Conservation (phyloP, 371 early-diverging fungal genomes). For the Apophysomyces variabilis region DNA sequence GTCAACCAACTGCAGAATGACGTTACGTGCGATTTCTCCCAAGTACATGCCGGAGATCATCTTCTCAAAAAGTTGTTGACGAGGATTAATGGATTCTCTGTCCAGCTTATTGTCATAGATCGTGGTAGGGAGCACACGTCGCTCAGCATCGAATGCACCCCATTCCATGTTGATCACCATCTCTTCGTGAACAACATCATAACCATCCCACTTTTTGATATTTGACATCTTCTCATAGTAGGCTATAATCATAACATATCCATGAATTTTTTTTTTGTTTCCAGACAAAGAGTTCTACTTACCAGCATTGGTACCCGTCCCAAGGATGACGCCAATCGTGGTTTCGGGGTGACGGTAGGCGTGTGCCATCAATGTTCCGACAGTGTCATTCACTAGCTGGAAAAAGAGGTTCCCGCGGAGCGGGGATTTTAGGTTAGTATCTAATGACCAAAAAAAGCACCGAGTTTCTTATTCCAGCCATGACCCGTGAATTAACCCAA, state of each 20-base stretch:
- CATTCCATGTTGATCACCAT: constrained; percentile 94
- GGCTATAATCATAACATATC: constrained; percentile 21
- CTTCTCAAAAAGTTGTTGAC: constrained; percentile 87
- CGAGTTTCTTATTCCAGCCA: background rate
- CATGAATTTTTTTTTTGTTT: background rate
- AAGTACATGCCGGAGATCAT: constrained; percentile 94
- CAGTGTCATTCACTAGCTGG: constrained; percentile 93
- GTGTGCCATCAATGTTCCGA: constrained; percentile 90
- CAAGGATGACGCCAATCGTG: constrained; percentile 90
- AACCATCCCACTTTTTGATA: constrained; percentile 46
- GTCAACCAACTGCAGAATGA: constrained; percentile 77
- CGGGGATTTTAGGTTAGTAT: constrained; percentile 5
- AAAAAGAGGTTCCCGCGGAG: constrained; percentile 11
- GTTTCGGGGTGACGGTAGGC: constrained; percentile 84
- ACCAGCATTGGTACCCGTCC: constrained; percentile 94
- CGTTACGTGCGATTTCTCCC: constrained; percentile 87
- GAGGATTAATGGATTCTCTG: constrained; percentile 79
- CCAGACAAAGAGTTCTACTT: constrained; percentile 2
- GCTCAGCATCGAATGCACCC: constrained; percentile 85
- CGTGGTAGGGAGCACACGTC: constrained; percentile 77
- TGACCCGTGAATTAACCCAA: constrained; percentile 14
- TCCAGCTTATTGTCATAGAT: constrained; percentile 86
- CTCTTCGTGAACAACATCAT: constrained; percentile 53
- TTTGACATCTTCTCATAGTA: constrained; percentile 73
- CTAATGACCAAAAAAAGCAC: constrained; percentile 7